phyloP scores from a whole-genome alignment of 257 asterid species.

The Solanum habrochaites region DNA sequence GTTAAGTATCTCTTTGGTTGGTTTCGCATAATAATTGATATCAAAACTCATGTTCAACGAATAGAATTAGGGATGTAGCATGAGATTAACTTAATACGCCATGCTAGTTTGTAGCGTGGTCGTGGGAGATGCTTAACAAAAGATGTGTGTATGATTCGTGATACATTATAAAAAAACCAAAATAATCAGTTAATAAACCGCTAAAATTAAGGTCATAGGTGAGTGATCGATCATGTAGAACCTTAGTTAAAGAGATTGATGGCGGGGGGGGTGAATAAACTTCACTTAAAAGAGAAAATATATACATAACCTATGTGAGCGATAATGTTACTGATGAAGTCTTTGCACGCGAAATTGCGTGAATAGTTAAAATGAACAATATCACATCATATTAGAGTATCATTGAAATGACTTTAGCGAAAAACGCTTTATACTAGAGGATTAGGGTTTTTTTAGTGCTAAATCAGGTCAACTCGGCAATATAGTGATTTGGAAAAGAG shows the following conservation, averaged over 20 bases:
- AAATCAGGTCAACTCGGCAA: neutral
- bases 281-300: neutral
- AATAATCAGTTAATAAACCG: neutral
- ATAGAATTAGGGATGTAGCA: neutral
- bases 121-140: neutral
- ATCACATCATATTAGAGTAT: neutral
- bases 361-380: neutral
- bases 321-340: neutral
- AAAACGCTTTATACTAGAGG: neutral
- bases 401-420: neutral
- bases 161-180: too few species aligned
- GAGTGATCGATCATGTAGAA: neutral
- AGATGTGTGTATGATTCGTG: neutral
- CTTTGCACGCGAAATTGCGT: too few species aligned
- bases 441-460: neutral
- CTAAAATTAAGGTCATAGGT: too few species aligned
- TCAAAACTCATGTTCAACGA: neutral
- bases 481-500: conserved; percentile 1
- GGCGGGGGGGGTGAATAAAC: neutral
- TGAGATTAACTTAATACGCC: neutral
- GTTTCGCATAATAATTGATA: neutral
- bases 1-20: neutral
- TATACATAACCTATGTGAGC: too few species aligned
- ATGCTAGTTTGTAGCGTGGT: neutral
- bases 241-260: neutral